Base-by-base conservation (phyloP, 2,329 filamentous ascomycete genomes). In the Pestalotiopsis fici region DNA sequence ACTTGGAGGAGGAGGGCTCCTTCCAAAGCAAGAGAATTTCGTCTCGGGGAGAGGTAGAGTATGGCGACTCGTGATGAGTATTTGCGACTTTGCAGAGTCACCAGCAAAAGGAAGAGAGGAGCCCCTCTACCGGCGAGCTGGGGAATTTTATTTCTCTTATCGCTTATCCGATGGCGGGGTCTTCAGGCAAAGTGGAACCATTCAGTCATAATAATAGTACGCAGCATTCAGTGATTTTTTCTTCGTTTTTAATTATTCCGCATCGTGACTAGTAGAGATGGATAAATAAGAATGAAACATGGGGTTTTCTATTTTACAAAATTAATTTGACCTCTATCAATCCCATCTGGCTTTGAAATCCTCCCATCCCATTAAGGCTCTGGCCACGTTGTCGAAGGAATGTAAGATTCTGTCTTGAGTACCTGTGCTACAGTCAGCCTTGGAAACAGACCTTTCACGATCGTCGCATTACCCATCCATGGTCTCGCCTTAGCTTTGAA, bases 61-160 rank as follows among this genome's bases (percentile, higher is more conserved):
- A 27, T 21, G 57, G 27, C 31, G 57, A 60, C 57, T 60, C 57
- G 25, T 60, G 57, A 37, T 31, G 31, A 37, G 27, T 31, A 37
- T 60, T 50, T 50, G 57, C 57, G 21, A 37, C 35, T 43, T 43
- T 62, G 37, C n/a, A 50, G 35, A 47, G 25, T 43, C 59, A 62
- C 37, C 23, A 50, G 23, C 59, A 62, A 50, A 11, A 31, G 59
- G 37, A 28, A 47, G 25, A 50, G 43, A 47, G 9, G 59, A 60
- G 43, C 59, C 59, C 59, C 59, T 62, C 59, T 21, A 62, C n/a
- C 31, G 37, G 37, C 31, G 59, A 11, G 21, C n/a, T 62, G 59
- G 35, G 39, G 59, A 50, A 62, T 62, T 62, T 62, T 62, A 43
- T 43, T 62, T 62, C 59, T 47, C 35, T 62, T 62, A 62, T 62